These are phyloP conservation scores for Phialophora tarda DNA, from an alignment of 2,329 filamentous ascomycete genomes.

Conservation along the genomic window DNA sequence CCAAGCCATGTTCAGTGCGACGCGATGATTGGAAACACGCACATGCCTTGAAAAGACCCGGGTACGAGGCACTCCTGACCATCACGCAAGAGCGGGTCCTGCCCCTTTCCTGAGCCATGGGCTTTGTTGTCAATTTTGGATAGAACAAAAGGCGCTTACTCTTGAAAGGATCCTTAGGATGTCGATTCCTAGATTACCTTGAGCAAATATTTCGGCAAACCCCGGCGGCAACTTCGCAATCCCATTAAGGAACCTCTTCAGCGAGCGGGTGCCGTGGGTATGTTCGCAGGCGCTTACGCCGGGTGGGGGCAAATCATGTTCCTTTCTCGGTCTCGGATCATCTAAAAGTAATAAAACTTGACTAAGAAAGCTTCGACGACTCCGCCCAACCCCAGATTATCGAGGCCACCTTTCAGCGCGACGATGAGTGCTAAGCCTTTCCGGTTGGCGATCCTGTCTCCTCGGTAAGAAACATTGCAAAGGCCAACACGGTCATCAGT, in stretches of 20 bases:
- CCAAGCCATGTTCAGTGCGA: slow-evolving; percentile 28
- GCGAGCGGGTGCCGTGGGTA: slow-evolving; percentile 28
- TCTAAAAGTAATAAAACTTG: slow-evolving; percentile 31
- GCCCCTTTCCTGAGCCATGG: neutral
- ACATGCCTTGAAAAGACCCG: slow-evolving; percentile 28
- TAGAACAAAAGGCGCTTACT: slow-evolving; percentile 24
- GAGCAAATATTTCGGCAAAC: slow-evolving; percentile 21
- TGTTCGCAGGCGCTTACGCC: slow-evolving; percentile 16
- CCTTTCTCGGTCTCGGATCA: slow-evolving; percentile 25
- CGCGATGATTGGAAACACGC: slow-evolving; percentile 31
- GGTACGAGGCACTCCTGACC: slow-evolving; percentile 26
- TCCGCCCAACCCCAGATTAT: slow-evolving; percentile 21
- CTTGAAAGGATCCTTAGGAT: slow-evolving; percentile 27
- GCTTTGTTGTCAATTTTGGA: slow-evolving; percentile 15
- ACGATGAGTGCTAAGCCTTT: slow-evolving; percentile 30
- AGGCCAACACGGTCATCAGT: slow-evolving; percentile 27
- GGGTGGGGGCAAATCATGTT: slow-evolving; percentile 22
- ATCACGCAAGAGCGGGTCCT: slow-evolving; percentile 20
- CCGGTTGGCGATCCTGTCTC: slow-evolving; percentile 24
- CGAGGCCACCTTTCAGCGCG: slow-evolving; percentile 32
- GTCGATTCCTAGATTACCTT: slow-evolving; percentile 23
- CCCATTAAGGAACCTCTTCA: slow-evolving; percentile 14
- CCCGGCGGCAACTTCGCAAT: slow-evolving; percentile 21
- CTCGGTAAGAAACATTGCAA: slow-evolving; percentile 23
- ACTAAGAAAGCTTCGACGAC: slow-evolving; percentile 28